Percentiles rank a stretch among this genome's conserved stretches.
Conservation (phyloP, 2,329 filamentous ascomycete genomes). For the Aspergillus eucalypticola region DNA sequence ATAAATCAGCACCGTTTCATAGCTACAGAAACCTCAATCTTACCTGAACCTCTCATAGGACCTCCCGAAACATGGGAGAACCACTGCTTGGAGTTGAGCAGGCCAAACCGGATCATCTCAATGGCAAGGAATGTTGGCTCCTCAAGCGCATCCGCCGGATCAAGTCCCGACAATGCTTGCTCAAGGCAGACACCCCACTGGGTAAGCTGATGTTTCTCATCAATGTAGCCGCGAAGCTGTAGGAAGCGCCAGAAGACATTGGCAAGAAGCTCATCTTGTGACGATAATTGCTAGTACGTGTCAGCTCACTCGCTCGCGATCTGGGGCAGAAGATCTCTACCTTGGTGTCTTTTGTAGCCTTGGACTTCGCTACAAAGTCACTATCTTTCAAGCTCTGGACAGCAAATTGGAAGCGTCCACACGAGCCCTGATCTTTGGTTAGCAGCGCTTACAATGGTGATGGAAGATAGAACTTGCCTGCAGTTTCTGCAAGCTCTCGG, state of each 20-base stretch:
- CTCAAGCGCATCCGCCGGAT: slow-evolving; percentile 62
- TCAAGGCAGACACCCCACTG: slow-evolving; percentile 79
- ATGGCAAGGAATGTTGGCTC: slow-evolving; percentile 81
- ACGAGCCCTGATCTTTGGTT: slow-evolving; percentile 23
- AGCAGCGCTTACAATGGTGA: background rate
- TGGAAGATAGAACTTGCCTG: slow-evolving; percentile 23
- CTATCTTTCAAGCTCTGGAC: slow-evolving; percentile 68
- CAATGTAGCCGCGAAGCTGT: slow-evolving; percentile 82
- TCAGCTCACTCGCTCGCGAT: slow-evolving; percentile 4
- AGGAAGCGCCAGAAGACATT: slow-evolving; percentile 87
- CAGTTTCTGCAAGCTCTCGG: slow-evolving; percentile 44
- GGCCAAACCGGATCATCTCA: slow-evolving; percentile 76
- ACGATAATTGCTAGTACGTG: slow-evolving; percentile 49
- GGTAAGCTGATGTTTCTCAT: slow-evolving; percentile 76
- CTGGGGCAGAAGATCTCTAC: slow-evolving; percentile 26
- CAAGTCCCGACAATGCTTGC: slow-evolving; percentile 64
- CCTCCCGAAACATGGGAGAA: slow-evolving; percentile 59
- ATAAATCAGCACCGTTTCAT: slow-evolving; percentile 13
- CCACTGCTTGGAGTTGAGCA: slow-evolving; percentile 72
- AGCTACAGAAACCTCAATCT: background rate
- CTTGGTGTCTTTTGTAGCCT: slow-evolving; percentile 56
- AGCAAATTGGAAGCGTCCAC: slow-evolving; percentile 40
- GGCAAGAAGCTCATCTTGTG: slow-evolving; percentile 70
- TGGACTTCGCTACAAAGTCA: slow-evolving; percentile 69
- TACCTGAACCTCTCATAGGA: slow-evolving; percentile 59